Evolutionary conservation across 78 protist genomes (phyloP).

Genomic region (Speleostelium caveatum): DNA sequence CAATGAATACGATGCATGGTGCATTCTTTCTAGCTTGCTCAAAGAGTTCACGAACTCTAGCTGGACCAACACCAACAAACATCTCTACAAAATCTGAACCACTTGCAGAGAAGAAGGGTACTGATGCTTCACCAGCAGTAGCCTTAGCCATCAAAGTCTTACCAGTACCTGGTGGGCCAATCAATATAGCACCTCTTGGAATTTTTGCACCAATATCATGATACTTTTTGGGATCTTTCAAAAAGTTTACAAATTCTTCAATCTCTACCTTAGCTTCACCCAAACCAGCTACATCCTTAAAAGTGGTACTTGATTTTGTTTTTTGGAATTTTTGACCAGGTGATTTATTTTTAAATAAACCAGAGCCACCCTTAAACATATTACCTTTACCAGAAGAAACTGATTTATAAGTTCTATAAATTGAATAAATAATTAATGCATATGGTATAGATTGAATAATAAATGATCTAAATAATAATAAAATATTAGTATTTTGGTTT

Average conservation of each 20-base stretch:
- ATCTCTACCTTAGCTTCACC: conserved; percentile 95
- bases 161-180: conserved; percentile 99
- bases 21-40: conserved; percentile 91
- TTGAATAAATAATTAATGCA: conserved; percentile 9
- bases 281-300: conserved; percentile 94
- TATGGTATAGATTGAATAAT: conserved; percentile 43
- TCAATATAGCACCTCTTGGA: conserved; percentile 95
- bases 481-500: background rate
- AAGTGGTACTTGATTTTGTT: conserved; percentile 35
- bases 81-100: conserved; percentile 98
- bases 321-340: conserved; percentile 58
- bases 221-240: conserved; percentile 93
- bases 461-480: background rate
- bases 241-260: conserved; percentile 96
- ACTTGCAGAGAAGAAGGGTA: conserved; percentile 94
- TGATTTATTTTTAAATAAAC: conserved; percentile 32
- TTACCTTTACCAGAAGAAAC: conserved; percentile 20
- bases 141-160: conserved; percentile 96
- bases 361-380: too few relatives aligned
- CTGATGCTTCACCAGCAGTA: conserved; percentile 97
- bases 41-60: conserved; percentile 91
- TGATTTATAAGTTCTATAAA: conserved; percentile 22
- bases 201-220: conserved; percentile 94
- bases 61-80: conserved; percentile 98
- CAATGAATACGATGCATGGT: conserved; percentile 93